Evolutionary conservation across 2,329 filamentous ascomycete species (phyloP), one percentile per base, ranked within the genome.

Genomic region (Penicillium sp.): DNA sequence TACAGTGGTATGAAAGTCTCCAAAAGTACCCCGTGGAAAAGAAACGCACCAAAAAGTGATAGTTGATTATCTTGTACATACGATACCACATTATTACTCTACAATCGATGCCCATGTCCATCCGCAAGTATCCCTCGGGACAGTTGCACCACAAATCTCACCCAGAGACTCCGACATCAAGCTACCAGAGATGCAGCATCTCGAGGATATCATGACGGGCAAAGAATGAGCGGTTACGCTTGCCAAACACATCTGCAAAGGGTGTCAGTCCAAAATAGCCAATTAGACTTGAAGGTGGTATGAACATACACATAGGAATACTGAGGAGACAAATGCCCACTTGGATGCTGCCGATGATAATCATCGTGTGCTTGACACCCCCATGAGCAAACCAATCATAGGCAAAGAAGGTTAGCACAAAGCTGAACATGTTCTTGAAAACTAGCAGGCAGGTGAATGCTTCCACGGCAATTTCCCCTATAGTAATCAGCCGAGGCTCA

Each of bases 351-450:
- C 85, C 87, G 47, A 96, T 83, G 21, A 84, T 82, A 53, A 89
- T 82, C 75, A 97, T 93, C 0, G 84, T 78, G 22, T 68, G 67
- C 47, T 82, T 80, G 58, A 86, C 84, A 1, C 85, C 85, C 9
- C 72, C 70, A 1, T 77, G 63, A 10, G 89, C 81, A 26, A 96
- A 81, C 93, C 93, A 97, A 56, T 92, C 81, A 67, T 91, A 96
- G 1, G 91, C 91, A 64, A 85, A 89, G 72, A 88, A 96, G 0
- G 93, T 96, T 55, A 97, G 79, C 7, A 86, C 85, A 67, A 96
- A 97, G 61, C 88, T 90, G 77, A 97, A 96, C 60, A 97, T 84
- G 75, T 97, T 96, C 77, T 97, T 97, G 81, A 97, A 96, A 53
- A 96, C 87, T 62, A 96, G 84, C 72, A 95, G 84, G 75, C 91